Base-by-base conservation (phyloP, 2,329 filamentous ascomycete species). In the Penicillium oxalicum region DNA sequence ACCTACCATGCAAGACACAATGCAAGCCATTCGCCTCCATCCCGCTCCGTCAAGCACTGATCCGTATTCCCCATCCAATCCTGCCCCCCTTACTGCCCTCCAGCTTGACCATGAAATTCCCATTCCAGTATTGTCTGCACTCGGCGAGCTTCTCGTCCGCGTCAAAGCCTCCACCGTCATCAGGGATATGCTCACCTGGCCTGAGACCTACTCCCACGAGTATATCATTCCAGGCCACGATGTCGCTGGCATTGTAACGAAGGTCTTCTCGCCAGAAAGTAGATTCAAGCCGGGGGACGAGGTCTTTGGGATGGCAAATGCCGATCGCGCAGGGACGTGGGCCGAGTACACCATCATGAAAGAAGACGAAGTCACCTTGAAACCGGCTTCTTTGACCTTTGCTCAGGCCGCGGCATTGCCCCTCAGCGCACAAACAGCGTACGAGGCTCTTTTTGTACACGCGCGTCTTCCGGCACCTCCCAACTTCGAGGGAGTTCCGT, bases 401-500 rank as follows among this genome's bases (percentile, higher is more conserved):
- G 61, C 48, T 18, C 49, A 57, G 35, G 59, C 61, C 0, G 64
- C 63, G 5, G 55, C 58, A 2, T 38, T 66, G 36, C 64, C 63
- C 9, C 45, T 67, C 3, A 63, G 61, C 37, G 63, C 55, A 25
- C 52, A 57, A 51, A 68, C 65, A 26, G 64, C 64, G 5, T 65
- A 56, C 24, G 57, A 67, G 52, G 62, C 63, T n/a, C 47, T 43
- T 4, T 43, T 65, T 40, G 60, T 59, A 1, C 57, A 63, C 44
- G 61, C 52, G 2, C 51, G 57, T 8, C 44, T 62, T 13, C 12
- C 40, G n/a, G n/a, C n/a, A 9, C n/a, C 41, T 8, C 52, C 48
- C 37, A 41, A 45, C 25, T 26, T 27, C 4, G 11, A 32, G 25
- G 39, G 9, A 25, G 33, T 13, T 13, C 9, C 29, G 1, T 9